Evolutionary conservation across 495 filamentous ascomycete species (phyloP).

Genomic region (Lasiosphaeriaceae sp.): DNA sequence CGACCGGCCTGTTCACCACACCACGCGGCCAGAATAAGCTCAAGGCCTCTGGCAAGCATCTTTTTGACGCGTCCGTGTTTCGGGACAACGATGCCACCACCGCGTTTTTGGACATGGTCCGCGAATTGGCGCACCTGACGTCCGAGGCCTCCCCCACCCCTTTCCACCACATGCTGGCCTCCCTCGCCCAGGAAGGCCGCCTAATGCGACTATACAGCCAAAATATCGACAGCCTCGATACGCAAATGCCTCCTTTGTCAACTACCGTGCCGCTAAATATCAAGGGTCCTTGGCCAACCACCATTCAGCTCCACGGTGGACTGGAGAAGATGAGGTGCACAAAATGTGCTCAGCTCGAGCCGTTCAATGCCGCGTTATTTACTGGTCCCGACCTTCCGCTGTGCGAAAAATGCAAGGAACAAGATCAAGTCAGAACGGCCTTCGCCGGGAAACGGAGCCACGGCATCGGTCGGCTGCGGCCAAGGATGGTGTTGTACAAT

Average conservation of each 20-base stretch:
- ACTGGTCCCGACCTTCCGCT: constrained; percentile 78
- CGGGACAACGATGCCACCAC: constrained; percentile 80
- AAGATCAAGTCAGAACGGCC: constrained; percentile 71
- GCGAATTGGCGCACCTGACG: constrained; percentile 72
- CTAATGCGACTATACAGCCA: constrained; percentile 92
- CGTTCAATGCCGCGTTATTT: constrained; percentile 77
- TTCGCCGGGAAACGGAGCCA: constrained; percentile 86
- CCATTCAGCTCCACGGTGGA: constrained; percentile 91
- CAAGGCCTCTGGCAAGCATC: constrained; percentile 88
- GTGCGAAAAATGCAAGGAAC: constrained; percentile 69
- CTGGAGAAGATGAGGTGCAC: constrained; percentile 94
- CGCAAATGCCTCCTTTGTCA: constrained; percentile 70
- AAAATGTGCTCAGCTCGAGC: constrained; percentile 75
- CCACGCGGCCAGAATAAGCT: constrained; percentile 81
- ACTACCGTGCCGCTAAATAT: constrained; percentile 65
- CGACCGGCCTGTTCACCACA: constrained; percentile 79
- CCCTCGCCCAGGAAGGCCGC: constrained; percentile 80
- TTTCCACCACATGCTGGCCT: constrained; percentile 92
- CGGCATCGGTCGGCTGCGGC: constrained; percentile 84
- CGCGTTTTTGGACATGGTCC: constrained; percentile 94
- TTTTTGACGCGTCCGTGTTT: constrained; percentile 97
- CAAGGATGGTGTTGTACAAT: constrained; percentile 95
- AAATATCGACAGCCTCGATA: constrained; percentile 94
- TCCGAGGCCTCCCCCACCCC: constrained; percentile 73
- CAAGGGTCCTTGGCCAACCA: constrained; percentile 89